A percentile compares a stretch with the other conserved stretches of the same genome.
These are phyloP conservation scores for Heterobasidion occidentale DNA, from an alignment of 1,284 basidiomycete species.

Conservation along the genomic window DNA sequence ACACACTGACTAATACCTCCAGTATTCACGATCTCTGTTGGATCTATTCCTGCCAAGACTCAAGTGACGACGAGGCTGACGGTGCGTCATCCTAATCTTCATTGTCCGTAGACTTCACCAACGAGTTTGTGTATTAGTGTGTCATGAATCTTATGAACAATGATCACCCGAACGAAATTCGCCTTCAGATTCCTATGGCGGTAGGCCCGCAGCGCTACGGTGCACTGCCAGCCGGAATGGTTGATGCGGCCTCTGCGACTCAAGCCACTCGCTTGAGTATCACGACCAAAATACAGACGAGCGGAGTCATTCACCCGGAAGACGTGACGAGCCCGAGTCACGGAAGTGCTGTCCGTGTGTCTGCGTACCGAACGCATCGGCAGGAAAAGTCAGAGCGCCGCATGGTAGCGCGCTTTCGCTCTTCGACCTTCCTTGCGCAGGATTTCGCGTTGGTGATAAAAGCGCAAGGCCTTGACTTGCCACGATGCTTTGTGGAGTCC, in stretches of 20 bases:
- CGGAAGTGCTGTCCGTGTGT: conserved; percentile 16
- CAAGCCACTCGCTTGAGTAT: conserved; percentile 30
- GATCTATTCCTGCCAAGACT: conserved; percentile 34
- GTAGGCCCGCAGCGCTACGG: conserved; percentile 44
- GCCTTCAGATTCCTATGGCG: conserved; percentile 41
- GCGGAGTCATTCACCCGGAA: conserved; percentile 25
- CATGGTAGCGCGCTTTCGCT: conserved; percentile 28
- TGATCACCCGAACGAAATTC: conserved; percentile 35
- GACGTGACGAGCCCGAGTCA: conserved; percentile 35
- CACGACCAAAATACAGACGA: conserved; percentile 36
- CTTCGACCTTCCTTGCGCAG: conserved; percentile 28
- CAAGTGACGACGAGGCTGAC: conserved; percentile 32
- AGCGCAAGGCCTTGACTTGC: conserved; percentile 36
- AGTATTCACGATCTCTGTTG: conserved; percentile 54
- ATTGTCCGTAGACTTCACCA: too few species aligned
- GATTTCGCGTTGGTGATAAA: conserved; percentile 41
- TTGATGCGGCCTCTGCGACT: conserved; percentile 21
- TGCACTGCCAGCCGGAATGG: conserved; percentile 26
- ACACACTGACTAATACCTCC: background rate
- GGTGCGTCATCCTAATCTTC: conserved; percentile 21
- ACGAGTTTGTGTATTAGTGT: conserved; percentile 21
- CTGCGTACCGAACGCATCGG: conserved; percentile 24
- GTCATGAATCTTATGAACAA: conserved; percentile 37
- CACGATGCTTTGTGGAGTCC: conserved; percentile 48
- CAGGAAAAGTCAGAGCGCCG: conserved; percentile 31